Evolutionary conservation across 371 early-diverging fungal genomes (phyloP).

Genomic region (Catenaria anguillulae): DNA sequence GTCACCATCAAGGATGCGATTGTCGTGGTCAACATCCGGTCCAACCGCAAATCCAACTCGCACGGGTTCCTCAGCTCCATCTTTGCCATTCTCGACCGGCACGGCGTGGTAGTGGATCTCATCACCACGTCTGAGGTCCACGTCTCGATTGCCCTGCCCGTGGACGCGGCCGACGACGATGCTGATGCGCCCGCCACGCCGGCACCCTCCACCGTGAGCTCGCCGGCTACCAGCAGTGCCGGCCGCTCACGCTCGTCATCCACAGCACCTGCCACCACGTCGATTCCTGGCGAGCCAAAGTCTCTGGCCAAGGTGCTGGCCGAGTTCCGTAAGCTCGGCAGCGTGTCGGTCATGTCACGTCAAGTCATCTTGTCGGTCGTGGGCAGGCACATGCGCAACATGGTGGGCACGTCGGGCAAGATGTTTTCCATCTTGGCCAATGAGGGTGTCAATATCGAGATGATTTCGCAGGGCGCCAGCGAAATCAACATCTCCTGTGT

Average conservation of each 20-base stretch:
- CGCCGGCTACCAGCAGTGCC: too few species aligned
- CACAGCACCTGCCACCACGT: too few species aligned
- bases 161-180: neutral
- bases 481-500: slow-evolving; percentile 97
- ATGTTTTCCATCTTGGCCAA: slow-evolving; percentile 86
- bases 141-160: slow-evolving; percentile 1
- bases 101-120: slow-evolving; percentile 84
- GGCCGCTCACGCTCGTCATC: too few species aligned
- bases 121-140: slow-evolving; percentile 74
- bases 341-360: slow-evolving; percentile 16
- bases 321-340: neutral
- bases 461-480: slow-evolving; percentile 93
- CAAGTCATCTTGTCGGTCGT: slow-evolving; percentile 92
- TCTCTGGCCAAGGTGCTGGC: neutral
- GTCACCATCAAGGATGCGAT: slow-evolving; percentile 94
- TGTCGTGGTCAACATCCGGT: slow-evolving; percentile 81
- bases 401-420: slow-evolving; percentile 84
- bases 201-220: neutral
- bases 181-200: neutral
- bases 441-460: slow-evolving; percentile 87
- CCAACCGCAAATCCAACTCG: slow-evolving; percentile 81
- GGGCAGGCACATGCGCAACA: slow-evolving; percentile 87
- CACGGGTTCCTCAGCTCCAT: slow-evolving; percentile 92
- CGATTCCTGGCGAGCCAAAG: neutral
- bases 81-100: slow-evolving; percentile 70